A percentile compares a stretch with the other conserved stretches of the same genome.
These are phyloP conservation scores for Pyrus betulifolia DNA, from an alignment of 306 rosid genomes.

Conservation along the genomic window DNA sequence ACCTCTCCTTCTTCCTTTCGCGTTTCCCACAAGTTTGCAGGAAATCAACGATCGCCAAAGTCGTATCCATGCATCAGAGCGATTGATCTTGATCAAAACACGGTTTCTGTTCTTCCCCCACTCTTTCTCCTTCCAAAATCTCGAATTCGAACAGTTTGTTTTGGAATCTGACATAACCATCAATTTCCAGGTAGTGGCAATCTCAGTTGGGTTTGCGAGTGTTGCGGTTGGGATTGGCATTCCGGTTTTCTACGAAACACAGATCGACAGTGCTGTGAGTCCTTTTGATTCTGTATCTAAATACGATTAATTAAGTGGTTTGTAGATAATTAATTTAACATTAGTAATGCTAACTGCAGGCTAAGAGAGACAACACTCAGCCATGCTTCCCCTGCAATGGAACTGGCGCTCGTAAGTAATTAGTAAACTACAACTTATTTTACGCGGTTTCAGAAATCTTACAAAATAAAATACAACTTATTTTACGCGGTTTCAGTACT, in stretches of 20 bases:
- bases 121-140: neutral
- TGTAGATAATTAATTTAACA: neutral
- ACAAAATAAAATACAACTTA: too few species aligned
- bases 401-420: constrained; percentile 79
- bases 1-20: constrained; percentile 5
- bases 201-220: constrained; percentile 73
- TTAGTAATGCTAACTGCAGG: constrained; percentile 33
- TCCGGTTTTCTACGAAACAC: constrained; percentile 83
- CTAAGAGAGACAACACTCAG: constrained; percentile 85
- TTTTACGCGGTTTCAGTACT: too few species aligned
- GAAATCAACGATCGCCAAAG: constrained; percentile 45
- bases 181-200: constrained; percentile 60
- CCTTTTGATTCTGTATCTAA: neutral
- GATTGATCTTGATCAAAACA: constrained; percentile 80
- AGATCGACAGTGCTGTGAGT: constrained; percentile 80
- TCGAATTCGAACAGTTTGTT: neutral
- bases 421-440: neutral
- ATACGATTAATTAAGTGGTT: neutral
- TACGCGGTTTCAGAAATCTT: too few species aligned
- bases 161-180: neutral
- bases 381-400: constrained; percentile 97
- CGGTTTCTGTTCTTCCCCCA: constrained; percentile 38
- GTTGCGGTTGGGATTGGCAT: constrained; percentile 79
- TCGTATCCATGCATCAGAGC: constrained; percentile 79
- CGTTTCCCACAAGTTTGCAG: constrained; percentile 5